These are phyloP conservation scores for Phialophora verrucosa DNA, from an alignment of 2,329 filamentous ascomycete species.

Conservation along the genomic window DNA sequence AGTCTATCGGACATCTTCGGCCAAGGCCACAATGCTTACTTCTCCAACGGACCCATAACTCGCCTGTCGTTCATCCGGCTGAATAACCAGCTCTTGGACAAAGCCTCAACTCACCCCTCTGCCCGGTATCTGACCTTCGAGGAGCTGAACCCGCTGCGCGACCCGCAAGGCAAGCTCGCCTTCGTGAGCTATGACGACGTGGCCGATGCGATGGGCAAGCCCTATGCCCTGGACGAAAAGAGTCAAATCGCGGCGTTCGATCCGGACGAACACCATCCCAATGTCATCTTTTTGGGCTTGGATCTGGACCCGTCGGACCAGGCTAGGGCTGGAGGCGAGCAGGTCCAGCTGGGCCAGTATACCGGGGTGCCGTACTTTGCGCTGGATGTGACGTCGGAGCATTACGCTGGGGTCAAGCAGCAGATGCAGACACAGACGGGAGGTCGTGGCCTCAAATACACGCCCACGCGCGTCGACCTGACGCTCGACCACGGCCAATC, in stretches of 20 bases:
- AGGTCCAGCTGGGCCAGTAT: conserved; percentile 62
- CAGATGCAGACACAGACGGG: background rate
- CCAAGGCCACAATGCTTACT: conserved; percentile 28
- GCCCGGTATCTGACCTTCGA: conserved; percentile 76
- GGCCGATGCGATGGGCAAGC: conserved; percentile 71
- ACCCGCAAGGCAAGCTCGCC: conserved; percentile 64
- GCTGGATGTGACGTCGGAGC: conserved; percentile 71
- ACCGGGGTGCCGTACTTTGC: conserved; percentile 85
- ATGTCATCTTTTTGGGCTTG: conserved; percentile 83
- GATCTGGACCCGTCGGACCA: conserved; percentile 59
- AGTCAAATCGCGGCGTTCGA: conserved; percentile 75
- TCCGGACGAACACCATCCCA: conserved; percentile 68
- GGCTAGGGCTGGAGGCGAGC: conserved; percentile 36
- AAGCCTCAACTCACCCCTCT: conserved; percentile 53
- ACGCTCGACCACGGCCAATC: conserved; percentile 23
- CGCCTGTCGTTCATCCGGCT: conserved; percentile 55
- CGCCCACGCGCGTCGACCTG: conserved; percentile 27
- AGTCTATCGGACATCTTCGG: conserved; percentile 25
- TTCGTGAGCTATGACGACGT: conserved; percentile 73
- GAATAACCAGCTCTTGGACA: conserved; percentile 53
- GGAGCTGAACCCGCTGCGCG: conserved; percentile 74
- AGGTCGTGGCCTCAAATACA: conserved; percentile 18
- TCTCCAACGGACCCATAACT: conserved; percentile 54
- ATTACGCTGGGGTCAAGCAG: conserved; percentile 15
- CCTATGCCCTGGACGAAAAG: conserved; percentile 73